Evolutionary conservation across 1,139 yeast species (phyloP), one percentile per base, ranked within the genome.

Genomic region (Hemisphaericaspora subhashii): DNA sequence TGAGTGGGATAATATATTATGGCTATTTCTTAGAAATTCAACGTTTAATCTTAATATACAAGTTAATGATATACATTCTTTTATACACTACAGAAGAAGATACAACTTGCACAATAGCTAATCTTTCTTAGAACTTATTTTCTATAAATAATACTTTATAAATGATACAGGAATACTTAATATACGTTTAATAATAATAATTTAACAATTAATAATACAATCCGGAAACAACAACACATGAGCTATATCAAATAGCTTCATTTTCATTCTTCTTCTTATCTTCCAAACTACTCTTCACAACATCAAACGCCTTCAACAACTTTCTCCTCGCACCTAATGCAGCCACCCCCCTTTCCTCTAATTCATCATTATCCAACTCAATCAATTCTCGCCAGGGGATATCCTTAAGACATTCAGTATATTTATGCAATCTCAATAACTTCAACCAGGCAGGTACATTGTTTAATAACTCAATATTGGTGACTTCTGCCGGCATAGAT

Each of bases 321-420:
- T 92, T 92, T 44, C 97, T 78, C 48, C 98, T 74, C 1, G 98
- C 98, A 6, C 98, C 98, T 48, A 92, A 74, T 0, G 98, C 98
- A 48, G 81, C 78, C 34, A 92, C 96, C 5, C 99, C 98, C 44
- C 81, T 74, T 4, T 73, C 72, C 51, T 84, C 90, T 53, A 94
- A 72, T 41, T 80, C 78, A 3, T 65, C 75, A 54, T 90, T 96
- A 45, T 72, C 72, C 49, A 86, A 69, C 51, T 78, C 79, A 41
- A 92, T 77, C 66, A 92, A 72, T 37, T 85, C 86, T 45, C 74
- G 70, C 98, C 98, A 92, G 21, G 77, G 73, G 48, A 83, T 69
- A 48, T 81, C 83, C 56, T 83, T 80, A 48, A 92, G 72, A 42
- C 86, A 84, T 21, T 83, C 92, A 4, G 98, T 90, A 64, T 92